These are phyloP conservation scores for Fraxinus excelsior DNA, from an alignment of 257 asterid species.

Conservation along the genomic window DNA sequence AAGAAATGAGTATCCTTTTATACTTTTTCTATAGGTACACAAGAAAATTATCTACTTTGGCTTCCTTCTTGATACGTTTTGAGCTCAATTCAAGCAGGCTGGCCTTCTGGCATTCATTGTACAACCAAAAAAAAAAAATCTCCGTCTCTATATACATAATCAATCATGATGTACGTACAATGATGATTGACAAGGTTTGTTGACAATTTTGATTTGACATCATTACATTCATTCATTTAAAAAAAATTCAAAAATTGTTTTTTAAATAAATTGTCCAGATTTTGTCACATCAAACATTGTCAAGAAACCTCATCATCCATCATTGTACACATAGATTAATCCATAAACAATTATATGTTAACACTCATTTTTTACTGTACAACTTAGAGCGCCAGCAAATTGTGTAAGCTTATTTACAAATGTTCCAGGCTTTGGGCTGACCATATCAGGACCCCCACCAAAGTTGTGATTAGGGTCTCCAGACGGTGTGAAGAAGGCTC, in stretches of 20 bases:
- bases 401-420: conserved; percentile 38
- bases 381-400: conserved; percentile 60
- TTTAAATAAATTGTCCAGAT: no score
- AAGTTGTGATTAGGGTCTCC: conserved; percentile 56
- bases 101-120: not conserved
- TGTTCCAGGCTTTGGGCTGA: conserved; percentile 52
- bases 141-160: no score
- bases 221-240: no score
- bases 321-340: no score
- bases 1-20: no score
- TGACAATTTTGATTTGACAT: no score
- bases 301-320: no score
- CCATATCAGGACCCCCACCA: conserved; percentile 25
- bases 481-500: conserved; percentile 75
- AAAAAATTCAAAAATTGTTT: no score
- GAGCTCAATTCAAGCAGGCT: not conserved
- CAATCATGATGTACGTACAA: no score
- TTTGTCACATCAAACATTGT: no score
- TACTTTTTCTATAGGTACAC: not conserved
- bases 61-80: not conserved
- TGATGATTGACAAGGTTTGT: no score
- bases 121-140: not conserved
- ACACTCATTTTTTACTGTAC: conserved; percentile 22
- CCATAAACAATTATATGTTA: not conserved
- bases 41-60: not conserved